Evolutionary conservation across 108 stramenopile genomes (phyloP).

Genomic region (Cyclotella baltica): DNA sequence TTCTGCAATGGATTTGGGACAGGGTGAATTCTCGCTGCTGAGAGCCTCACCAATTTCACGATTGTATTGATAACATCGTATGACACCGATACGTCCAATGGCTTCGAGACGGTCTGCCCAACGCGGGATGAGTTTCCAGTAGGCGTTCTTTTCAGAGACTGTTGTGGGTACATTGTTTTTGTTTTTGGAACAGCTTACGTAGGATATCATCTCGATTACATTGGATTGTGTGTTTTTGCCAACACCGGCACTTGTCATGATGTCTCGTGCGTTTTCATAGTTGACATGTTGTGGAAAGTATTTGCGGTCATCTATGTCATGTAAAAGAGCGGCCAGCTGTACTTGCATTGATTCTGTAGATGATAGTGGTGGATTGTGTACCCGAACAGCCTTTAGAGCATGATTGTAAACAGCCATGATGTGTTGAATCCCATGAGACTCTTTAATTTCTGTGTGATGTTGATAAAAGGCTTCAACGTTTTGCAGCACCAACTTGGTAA

Average conservation of each 20-base stretch:
- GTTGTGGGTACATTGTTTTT: slow-evolving; percentile 61
- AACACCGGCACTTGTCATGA: too few relatives aligned
- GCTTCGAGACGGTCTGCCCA: slow-evolving; percentile 79
- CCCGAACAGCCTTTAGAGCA: slow-evolving; percentile 49
- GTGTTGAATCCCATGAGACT: slow-evolving; percentile 65
- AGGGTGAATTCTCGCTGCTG: slow-evolving; percentile 46
- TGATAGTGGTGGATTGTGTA: slow-evolving; percentile 27
- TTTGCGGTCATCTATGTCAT: slow-evolving; percentile 77
- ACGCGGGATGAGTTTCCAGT: slow-evolving; percentile 67
- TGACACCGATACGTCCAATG: slow-evolving; percentile 70
- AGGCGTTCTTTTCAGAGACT: slow-evolving; percentile 10
- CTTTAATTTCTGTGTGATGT: slow-evolving; percentile 56
- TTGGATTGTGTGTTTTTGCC: not conserved
- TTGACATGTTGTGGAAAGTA: slow-evolving; percentile 61
- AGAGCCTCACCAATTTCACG: slow-evolving; percentile 55
- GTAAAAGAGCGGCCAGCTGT: slow-evolving; percentile 65
- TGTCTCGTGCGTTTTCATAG: slow-evolving; percentile 46
- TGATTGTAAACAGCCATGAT: slow-evolving; percentile 61
- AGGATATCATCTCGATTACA: slow-evolving; percentile 67
- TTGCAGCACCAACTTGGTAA: too few relatives aligned
- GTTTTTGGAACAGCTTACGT: slow-evolving; percentile 68
- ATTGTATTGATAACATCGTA: slow-evolving; percentile 78
- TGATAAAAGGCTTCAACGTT: too few relatives aligned
- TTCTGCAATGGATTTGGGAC: slow-evolving; percentile 57
- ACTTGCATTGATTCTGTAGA: slow-evolving; percentile 48